These are phyloP conservation scores for Colletotrichum coccodes DNA, from an alignment of 2,329 filamentous ascomycete genomes.

Conservation along the genomic window DNA sequence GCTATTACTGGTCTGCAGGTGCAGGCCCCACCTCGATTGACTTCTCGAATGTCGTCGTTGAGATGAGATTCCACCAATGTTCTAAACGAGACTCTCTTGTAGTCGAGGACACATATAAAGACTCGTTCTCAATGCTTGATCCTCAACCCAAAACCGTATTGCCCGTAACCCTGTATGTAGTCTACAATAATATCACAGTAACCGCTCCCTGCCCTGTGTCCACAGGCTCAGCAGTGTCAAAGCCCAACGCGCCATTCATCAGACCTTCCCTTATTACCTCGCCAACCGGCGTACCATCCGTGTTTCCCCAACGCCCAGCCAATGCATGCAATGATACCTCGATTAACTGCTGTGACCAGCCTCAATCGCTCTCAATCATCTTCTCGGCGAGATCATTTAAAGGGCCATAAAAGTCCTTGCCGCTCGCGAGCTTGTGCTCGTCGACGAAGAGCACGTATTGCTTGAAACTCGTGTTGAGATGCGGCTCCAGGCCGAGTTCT, in stretches of 20 bases:
- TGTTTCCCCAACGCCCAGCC: slow-evolving; percentile 32
- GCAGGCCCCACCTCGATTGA: slow-evolving; percentile 10
- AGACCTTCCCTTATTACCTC: slow-evolving; percentile 24
- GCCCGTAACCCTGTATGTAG: slow-evolving; percentile 20
- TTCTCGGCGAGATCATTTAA: slow-evolving; percentile 96
- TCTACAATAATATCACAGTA: slow-evolving; percentile 34
- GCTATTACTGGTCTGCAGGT: background rate
- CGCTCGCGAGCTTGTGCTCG: slow-evolving; percentile 91
- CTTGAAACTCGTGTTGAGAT: slow-evolving; percentile 99
- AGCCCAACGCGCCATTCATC: slow-evolving; percentile 18
- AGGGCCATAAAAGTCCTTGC: slow-evolving; percentile 97
- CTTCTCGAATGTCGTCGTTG: background rate
- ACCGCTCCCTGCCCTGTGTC: slow-evolving; percentile 12
- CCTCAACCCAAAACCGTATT: slow-evolving; percentile 3
- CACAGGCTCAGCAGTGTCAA: slow-evolving; percentile 3
- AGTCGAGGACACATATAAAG: background rate
- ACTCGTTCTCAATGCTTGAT: slow-evolving; percentile 11
- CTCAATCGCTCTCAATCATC: slow-evolving; percentile 92
- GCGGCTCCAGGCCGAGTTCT: slow-evolving; percentile 93
- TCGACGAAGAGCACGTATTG: slow-evolving; percentile 99
- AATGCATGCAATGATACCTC: slow-evolving; percentile 22
- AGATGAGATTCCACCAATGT: background rate
- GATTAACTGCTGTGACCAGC: background rate
- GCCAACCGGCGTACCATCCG: slow-evolving; percentile 1
- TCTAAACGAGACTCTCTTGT: background rate